Conservation (phyloP, 768 basidiomycete genomes). For the Kwoniella heveanensis region DNA sequence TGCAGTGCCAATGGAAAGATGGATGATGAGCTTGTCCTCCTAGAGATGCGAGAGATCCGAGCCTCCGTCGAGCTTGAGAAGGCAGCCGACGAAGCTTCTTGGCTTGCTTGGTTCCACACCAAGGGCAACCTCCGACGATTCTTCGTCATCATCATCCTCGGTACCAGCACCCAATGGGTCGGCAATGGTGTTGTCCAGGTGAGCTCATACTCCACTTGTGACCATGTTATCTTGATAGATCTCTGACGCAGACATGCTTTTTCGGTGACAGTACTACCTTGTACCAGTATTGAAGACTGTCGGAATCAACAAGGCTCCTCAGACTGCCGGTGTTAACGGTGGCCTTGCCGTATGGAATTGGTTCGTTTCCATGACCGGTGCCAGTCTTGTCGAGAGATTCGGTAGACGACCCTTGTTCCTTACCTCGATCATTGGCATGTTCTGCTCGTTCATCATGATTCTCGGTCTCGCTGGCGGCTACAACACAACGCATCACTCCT, state of each 20-base stretch:
- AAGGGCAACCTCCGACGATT: conserved; percentile 31
- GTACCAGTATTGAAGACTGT: conserved; percentile 40
- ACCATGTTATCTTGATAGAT: no score
- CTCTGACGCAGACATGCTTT: no score
- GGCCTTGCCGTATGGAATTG: conserved; percentile 40
- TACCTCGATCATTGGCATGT: conserved; percentile 32
- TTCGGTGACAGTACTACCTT: conserved; percentile 31
- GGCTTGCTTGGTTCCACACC: conserved; percentile 30
- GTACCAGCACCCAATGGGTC: conserved; percentile 28
- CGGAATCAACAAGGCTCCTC: conserved; percentile 41
- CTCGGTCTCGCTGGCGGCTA: conserved; percentile 37
- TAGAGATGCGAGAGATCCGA: conserved; percentile 46
- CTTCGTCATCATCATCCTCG: conserved; percentile 34
- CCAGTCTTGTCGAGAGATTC: conserved; percentile 26
- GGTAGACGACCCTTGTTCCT: conserved; percentile 59
- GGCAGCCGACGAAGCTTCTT: conserved; percentile 16
- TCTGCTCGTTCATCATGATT: conserved; percentile 27
- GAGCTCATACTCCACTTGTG: background rate
- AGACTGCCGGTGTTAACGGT: conserved; percentile 49
- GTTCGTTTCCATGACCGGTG: conserved; percentile 49
- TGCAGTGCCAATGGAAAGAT: conserved; percentile 41
- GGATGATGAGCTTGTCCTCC: conserved; percentile 44
- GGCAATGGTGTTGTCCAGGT: conserved; percentile 36
- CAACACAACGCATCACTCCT: conserved; percentile 27
- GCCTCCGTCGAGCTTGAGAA: conserved; percentile 37